Percentiles rank a stretch among this genome's conserved stretches.
Evolutionary conservation across 2,329 filamentous ascomycete species (phyloP).

Genomic region (Sarocladium oryzae): DNA sequence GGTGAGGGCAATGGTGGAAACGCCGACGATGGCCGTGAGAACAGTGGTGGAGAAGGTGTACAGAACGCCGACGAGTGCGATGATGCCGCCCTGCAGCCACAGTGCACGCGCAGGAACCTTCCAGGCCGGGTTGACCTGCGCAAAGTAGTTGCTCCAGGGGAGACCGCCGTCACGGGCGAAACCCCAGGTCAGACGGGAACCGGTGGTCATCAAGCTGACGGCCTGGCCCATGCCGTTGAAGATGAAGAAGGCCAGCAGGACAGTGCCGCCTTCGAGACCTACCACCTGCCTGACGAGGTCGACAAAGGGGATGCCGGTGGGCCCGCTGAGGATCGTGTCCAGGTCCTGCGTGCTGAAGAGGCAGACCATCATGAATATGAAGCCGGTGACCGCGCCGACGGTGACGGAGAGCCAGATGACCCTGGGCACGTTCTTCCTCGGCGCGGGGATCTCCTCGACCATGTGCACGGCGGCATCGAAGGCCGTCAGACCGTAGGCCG

Average conservation of each 20-base stretch:
- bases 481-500: slow-evolving; percentile 42
- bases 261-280: slow-evolving; percentile 23
- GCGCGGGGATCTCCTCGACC: slow-evolving; percentile 40
- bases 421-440: slow-evolving; percentile 34
- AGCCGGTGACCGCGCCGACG: slow-evolving; percentile 30
- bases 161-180: slow-evolving; percentile 36
- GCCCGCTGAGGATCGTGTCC: slow-evolving; percentile 25
- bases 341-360: slow-evolving; percentile 35
- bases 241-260: slow-evolving; percentile 37
- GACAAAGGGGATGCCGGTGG: slow-evolving; percentile 31
- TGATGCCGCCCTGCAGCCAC: slow-evolving; percentile 33
- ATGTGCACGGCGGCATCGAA: slow-evolving; percentile 46
- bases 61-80: slow-evolving; percentile 34
- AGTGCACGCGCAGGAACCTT: slow-evolving; percentile 38
- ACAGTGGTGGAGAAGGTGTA: slow-evolving; percentile 41
- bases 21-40: slow-evolving; percentile 40
- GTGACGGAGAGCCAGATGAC: slow-evolving; percentile 39
- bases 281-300: slow-evolving; percentile 26
- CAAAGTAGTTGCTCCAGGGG: slow-evolving; percentile 31
- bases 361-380: slow-evolving; percentile 38
- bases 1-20: slow-evolving; percentile 41
- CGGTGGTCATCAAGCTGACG: slow-evolving; percentile 35
- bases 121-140: slow-evolving; percentile 28
- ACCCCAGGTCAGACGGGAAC: slow-evolving; percentile 37
- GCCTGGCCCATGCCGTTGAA: slow-evolving; percentile 42